These are phyloP conservation scores for Fusarium praegraminearum DNA, from an alignment of 2,329 filamentous ascomycete genomes.

Conservation along the genomic window DNA sequence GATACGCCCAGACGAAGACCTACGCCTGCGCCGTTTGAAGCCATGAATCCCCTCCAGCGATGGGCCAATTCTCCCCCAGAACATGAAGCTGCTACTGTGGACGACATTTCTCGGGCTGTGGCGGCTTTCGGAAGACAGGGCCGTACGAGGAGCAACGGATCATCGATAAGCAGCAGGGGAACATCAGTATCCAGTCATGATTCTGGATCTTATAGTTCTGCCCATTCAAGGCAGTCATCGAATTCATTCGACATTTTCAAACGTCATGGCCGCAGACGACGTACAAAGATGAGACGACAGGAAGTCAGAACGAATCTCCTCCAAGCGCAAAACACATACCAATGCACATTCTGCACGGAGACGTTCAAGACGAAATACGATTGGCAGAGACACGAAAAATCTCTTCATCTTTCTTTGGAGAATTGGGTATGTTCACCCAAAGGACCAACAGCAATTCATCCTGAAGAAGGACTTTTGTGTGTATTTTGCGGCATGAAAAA, in stretches of 20 bases:
- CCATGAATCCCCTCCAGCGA: constrained; percentile 48
- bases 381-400: constrained; percentile 65
- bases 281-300: constrained; percentile 27
- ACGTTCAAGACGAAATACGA: constrained; percentile 60
- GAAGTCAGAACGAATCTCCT: constrained; percentile 30
- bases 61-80: constrained; percentile 53
- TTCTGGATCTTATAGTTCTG: constrained; percentile 34
- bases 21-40: constrained; percentile 52
- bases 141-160: constrained; percentile 51
- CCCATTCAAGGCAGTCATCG: constrained; percentile 28
- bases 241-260: constrained; percentile 32
- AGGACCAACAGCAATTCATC: constrained; percentile 53
- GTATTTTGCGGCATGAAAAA: constrained; percentile 55
- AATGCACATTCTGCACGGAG: constrained; percentile 62
- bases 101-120: constrained; percentile 50
- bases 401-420: constrained; percentile 59
- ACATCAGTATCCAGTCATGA: constrained; percentile 34
- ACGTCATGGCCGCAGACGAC: constrained; percentile 27
- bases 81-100: constrained; percentile 50
- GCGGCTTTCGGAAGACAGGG: constrained; percentile 51
- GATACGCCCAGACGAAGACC: constrained; percentile 64
- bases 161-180: constrained; percentile 51
- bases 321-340: constrained; percentile 47
- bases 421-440: constrained; percentile 59
- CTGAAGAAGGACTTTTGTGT: constrained; percentile 48